Evolutionary conservation across 2,329 filamentous ascomycete genomes (phyloP).

Genomic region (Botrytis tulipae): DNA sequence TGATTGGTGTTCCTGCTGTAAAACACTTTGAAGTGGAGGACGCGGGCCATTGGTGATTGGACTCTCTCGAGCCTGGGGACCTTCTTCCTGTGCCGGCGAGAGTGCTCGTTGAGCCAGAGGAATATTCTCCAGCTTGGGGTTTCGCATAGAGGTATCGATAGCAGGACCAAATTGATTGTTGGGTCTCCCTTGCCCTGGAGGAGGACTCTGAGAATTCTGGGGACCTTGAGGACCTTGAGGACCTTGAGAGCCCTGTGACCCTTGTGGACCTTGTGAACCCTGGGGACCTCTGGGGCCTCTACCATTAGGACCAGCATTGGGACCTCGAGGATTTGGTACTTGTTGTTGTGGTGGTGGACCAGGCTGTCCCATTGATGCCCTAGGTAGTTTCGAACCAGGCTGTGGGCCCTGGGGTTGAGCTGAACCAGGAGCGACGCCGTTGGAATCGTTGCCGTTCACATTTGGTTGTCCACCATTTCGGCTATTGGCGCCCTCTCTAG

Average conservation of each 20-base stretch:
- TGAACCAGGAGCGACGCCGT: conserved; percentile 36
- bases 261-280: conserved; percentile 16
- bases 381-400: conserved; percentile 55
- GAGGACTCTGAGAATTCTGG: conserved; percentile 18
- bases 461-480: conserved; percentile 40
- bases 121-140: conserved; percentile 47
- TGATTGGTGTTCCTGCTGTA: conserved; percentile 8
- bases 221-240: conserved; percentile 18
- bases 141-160: conserved; percentile 39
- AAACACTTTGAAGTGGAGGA: conserved; percentile 56
- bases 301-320: conserved; percentile 20
- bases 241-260: not conserved
- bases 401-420: conserved; percentile 40
- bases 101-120: conserved; percentile 42
- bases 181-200: conserved; percentile 26
- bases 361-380: conserved; percentile 56
- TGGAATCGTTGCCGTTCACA: conserved; percentile 41
- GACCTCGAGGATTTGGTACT: conserved; percentile 51
- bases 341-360: conserved; percentile 66
- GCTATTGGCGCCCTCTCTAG: conserved; percentile 44
- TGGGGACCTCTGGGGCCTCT: conserved; percentile 15
- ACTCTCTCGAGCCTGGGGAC: conserved; percentile 47
- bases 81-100: conserved; percentile 42
- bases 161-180: conserved; percentile 36
- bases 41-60: conserved; percentile 59